Base-by-base conservation (phyloP, 805 yeast species). In the Ogataea methanolica region DNA sequence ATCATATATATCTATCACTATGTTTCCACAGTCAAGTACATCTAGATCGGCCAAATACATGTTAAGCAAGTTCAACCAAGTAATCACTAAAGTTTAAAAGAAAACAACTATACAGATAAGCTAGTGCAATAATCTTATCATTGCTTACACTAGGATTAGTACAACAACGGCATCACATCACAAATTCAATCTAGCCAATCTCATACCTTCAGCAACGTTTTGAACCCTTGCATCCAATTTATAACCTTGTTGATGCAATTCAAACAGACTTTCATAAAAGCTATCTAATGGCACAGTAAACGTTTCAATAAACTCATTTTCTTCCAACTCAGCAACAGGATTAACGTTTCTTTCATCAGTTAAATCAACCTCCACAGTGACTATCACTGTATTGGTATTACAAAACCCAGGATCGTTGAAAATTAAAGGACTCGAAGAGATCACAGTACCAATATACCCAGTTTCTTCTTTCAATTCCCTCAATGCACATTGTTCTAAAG, bases 381-480 rank as follows among this genome's bases (percentile, higher is more conserved):
- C 94, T 49, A 92, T 68, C 22, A 83, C 82, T 70, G 88, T 73
- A 60, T 87, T 91, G 17, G 97, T 92, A 65, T 92, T 90, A 56
- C 96, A 85, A 62, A 86, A 88, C 49, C 84, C 84, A 2, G 85
- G 83, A 61, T 79, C 85, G 54, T 77, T 75, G 64, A 60, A 74
- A 38, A 72, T 60, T 41, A 55, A 52, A 16, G 60, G 61, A 19
- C 61, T 59, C 16, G 53, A 51, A 21, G 44, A 47, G 22, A 52
- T 42, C 41, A 81, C 83, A 39, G 68, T 77, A 7, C 97, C 97
- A 40, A 83, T 71, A 62, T 86, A 91, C 0, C 99, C 99, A 0
- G 98, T 91, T 62, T 92, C 99, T 65, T 92, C 99, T 42, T 77
- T 76, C 53, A 92, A 69, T 65, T 92, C 99, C 52, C 99, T 76